phyloP scores from a whole-genome alignment of 371 early-diverging fungal genomes.

The Rhizopus stolonifer region DNA sequence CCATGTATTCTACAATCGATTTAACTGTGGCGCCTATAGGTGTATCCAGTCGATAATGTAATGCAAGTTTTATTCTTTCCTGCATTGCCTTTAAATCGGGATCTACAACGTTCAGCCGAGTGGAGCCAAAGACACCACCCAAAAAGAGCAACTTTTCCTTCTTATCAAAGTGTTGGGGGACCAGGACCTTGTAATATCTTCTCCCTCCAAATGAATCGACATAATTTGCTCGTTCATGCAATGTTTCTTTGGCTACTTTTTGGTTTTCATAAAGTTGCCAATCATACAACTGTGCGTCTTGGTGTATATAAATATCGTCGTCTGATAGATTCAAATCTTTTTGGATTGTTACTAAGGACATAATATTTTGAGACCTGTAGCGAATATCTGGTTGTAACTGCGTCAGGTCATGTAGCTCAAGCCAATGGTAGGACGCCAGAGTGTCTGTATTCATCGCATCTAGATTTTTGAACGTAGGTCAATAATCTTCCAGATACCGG shows the following conservation, averaged over 20 bases:
- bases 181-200: constrained; percentile 31
- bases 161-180: constrained; percentile 26
- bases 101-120: constrained; percentile 27
- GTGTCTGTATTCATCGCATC: constrained; percentile 31
- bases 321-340: constrained; percentile 18
- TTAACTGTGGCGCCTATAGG: constrained; percentile 33
- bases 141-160: constrained; percentile 35
- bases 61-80: constrained; percentile 16
- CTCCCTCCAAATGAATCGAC: constrained; percentile 40
- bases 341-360: constrained; percentile 25
- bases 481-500: constrained; percentile 18
- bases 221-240: constrained; percentile 25
- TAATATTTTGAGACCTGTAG: constrained; percentile 20
- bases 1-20: constrained; percentile 31
- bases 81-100: constrained; percentile 27
- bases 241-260: constrained; percentile 12
- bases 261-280: constrained; percentile 45
- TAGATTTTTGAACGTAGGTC: constrained; percentile 21
- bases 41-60: constrained; percentile 38
- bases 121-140: constrained; percentile 42
- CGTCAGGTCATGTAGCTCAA: constrained; percentile 31
- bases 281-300: constrained; percentile 44
- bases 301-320: constrained; percentile 31
- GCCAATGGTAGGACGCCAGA: constrained; percentile 39
- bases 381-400: constrained; percentile 15